Evolutionary conservation across 1,284 basidiomycete genomes (phyloP).

Genomic region (Ustilago xerochloae): DNA sequence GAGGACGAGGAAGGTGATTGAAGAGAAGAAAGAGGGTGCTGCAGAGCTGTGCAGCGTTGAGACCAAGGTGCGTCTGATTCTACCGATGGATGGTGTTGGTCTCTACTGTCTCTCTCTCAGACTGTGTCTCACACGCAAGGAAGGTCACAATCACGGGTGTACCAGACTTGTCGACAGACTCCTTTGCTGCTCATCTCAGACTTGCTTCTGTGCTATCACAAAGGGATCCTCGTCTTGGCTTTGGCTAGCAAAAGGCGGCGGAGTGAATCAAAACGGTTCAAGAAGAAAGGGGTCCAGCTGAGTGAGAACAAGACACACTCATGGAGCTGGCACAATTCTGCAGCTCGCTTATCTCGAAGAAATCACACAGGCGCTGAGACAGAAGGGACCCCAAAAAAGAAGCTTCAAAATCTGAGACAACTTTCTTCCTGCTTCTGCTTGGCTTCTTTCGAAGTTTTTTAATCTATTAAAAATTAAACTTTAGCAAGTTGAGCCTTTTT

Average conservation of each 20-base stretch:
- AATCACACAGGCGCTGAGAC: neutral
- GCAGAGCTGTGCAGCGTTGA: too few relatives aligned
- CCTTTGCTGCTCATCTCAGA: neutral
- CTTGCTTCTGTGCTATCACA: neutral
- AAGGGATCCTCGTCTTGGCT: neutral
- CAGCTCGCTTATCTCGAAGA: conserved; percentile 1
- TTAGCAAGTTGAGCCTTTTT: neutral
- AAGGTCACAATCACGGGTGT: too few relatives aligned
- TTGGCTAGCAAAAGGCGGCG: too few relatives aligned
- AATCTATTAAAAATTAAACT: neutral
- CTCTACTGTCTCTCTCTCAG: too few relatives aligned
- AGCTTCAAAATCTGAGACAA: neutral
- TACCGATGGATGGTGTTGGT: too few relatives aligned
- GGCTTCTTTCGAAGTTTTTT: neutral
- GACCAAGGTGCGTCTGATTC: too few relatives aligned
- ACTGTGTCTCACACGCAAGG: too few relatives aligned
- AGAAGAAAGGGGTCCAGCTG: conserved; percentile 14
- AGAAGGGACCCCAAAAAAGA: neutral
- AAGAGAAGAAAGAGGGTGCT: too few relatives aligned
- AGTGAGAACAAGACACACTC: too few relatives aligned
- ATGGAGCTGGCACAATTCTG: neutral
- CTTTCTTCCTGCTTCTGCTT: neutral
- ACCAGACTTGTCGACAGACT: neutral
- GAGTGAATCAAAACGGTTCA: too few relatives aligned
- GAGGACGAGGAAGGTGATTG: too few relatives aligned